Conservation (phyloP, 2,329 filamentous ascomycete genomes). For the Tolypocladium nubicola region DNA sequence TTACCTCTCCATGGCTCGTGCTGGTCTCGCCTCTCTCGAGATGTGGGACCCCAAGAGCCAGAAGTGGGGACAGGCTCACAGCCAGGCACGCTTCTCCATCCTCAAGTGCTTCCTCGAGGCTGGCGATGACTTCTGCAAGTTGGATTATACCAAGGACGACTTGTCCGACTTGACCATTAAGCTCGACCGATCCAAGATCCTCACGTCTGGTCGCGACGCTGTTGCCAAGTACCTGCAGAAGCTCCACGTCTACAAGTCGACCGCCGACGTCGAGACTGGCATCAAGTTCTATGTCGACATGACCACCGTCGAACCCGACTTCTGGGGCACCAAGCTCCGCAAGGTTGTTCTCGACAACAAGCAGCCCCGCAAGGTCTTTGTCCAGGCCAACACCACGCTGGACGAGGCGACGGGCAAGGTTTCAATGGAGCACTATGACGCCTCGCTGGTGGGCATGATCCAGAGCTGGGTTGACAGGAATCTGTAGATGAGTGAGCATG, state of each 20-base stretch:
- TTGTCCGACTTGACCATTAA: conserved; percentile 73
- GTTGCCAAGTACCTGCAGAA: conserved; percentile 84
- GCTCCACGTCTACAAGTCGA: conserved; percentile 85
- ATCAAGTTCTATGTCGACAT: conserved; percentile 72
- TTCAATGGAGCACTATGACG: conserved; percentile 74
- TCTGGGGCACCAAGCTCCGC: conserved; percentile 73
- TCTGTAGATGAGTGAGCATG: conserved; percentile 20
- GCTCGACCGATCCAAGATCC: conserved; percentile 77
- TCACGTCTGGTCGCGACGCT: conserved; percentile 71
- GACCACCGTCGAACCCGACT: conserved; percentile 70
- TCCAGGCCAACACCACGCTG: conserved; percentile 81
- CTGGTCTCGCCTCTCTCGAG: conserved; percentile 80
- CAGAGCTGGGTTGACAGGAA: conserved; percentile 65
- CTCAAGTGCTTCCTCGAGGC: conserved; percentile 76
- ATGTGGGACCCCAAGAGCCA: conserved; percentile 87
- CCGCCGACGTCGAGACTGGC: conserved; percentile 72
- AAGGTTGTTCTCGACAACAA: conserved; percentile 66
- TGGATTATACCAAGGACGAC: conserved; percentile 63
- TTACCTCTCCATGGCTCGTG: conserved; percentile 89
- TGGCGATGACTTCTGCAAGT: conserved; percentile 75
- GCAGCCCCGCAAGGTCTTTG: conserved; percentile 82
- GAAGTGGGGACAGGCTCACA: conserved; percentile 91
- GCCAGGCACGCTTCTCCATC: conserved; percentile 85
- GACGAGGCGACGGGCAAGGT: conserved; percentile 60
- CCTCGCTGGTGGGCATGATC: conserved; percentile 70